Evolutionary conservation across 1,284 basidiomycete genomes (phyloP), one percentile per base, ranked within the genome.

Genomic region (Boletellus dicymbophilus): DNA sequence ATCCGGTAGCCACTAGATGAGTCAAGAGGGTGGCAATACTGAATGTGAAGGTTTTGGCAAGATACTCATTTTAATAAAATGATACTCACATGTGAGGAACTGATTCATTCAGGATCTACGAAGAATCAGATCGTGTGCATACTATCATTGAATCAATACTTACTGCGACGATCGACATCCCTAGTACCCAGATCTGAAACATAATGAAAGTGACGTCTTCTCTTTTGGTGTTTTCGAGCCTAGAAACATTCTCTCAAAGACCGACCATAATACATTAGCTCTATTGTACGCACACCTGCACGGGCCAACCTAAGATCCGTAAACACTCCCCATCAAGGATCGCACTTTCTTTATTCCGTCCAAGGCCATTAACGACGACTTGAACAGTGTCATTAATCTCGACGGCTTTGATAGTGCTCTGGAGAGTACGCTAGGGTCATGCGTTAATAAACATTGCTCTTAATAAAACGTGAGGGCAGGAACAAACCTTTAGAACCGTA

Each of bases 111-210:
- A 90, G 67, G 40, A 91, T 68, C 68, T 46, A 47, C 13, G 11
- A 40, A 25, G 16, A 36, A 51, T 58, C 38, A 50, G 39, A 28
- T 27, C 26, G 37, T 22, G 36, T 45, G 8, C 4, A 22, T 41
- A 39, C 26, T 21, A 38, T 21, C 7, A 25, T 20, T 18, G 8
- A 37, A 34, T 37, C 23, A 4, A 27, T 39, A 59, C 69, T 58
- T 36, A 77, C 74, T 6, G 88, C 89, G 39, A 89, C 84, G 34
- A 87, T 57, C 5, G 88, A 90, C 83, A 91, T 87, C 31, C 85
- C 87, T 21, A 91, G 71, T 2, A 90, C 81, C 89, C 89, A 91
- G 49, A 88, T 71, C 57, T 90, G 87, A 72, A 90, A 92, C 11
- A 77, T 76, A 43, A 90, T 83, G 65, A 90, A 90, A 15, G 84